Evolutionary conservation across 805 yeast genomes (phyloP).

Genomic region (Jamesozyma rosinii): DNA sequence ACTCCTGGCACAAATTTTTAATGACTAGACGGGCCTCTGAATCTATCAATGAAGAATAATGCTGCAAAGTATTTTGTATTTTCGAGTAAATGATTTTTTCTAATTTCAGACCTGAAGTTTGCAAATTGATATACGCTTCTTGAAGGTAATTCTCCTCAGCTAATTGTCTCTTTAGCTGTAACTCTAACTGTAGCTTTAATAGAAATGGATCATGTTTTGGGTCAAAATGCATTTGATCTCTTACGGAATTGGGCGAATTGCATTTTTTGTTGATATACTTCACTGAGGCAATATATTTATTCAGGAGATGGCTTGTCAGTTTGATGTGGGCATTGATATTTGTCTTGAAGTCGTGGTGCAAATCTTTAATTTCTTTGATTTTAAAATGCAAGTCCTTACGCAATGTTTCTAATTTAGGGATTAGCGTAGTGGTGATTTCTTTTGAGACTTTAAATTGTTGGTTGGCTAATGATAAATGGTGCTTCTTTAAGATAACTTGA

Average conservation of each 20-base stretch:
- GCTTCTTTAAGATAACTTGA: slow-evolving; percentile 57
- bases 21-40: slow-evolving; percentile 47
- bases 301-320: slow-evolving; percentile 48
- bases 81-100: slow-evolving; percentile 56
- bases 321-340: slow-evolving; percentile 53
- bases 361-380: slow-evolving; percentile 69
- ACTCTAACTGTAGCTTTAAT: slow-evolving; percentile 50
- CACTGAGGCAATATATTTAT: slow-evolving; percentile 38
- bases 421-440: slow-evolving; percentile 44
- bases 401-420: slow-evolving; percentile 51
- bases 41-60: slow-evolving; percentile 43
- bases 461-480: slow-evolving; percentile 49
- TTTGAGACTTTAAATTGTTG: slow-evolving; percentile 46
- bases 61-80: slow-evolving; percentile 47
- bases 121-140: slow-evolving; percentile 57
- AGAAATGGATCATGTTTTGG: slow-evolving; percentile 53
- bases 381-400: slow-evolving; percentile 64
- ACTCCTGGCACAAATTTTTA: slow-evolving; percentile 40
- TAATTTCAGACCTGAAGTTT: slow-evolving; percentile 54
- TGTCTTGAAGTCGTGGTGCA: slow-evolving; percentile 54
- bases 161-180: slow-evolving; percentile 53
- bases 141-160: slow-evolving; percentile 56
- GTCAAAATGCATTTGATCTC: slow-evolving; percentile 25
- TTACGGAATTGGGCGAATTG: slow-evolving; percentile 9
- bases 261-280: slow-evolving; percentile 30